These are phyloP conservation scores for Pseudogymnoascus sp. DNA, from an alignment of 2,329 filamentous ascomycete genomes.

Conservation along the genomic window DNA sequence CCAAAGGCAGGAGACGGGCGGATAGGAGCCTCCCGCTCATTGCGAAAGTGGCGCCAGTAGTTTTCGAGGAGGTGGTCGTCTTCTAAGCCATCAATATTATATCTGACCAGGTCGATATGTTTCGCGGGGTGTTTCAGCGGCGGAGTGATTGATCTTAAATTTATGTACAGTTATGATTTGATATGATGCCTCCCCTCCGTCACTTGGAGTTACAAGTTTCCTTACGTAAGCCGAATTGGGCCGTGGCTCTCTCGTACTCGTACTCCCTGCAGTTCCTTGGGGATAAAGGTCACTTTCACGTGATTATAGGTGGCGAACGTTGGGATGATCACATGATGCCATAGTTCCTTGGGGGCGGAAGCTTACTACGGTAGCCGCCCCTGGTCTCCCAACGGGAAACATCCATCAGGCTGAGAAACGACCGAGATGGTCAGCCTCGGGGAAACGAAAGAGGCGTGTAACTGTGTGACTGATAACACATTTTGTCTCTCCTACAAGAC, in stretches of 20 bases:
- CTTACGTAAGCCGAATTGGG: not conserved
- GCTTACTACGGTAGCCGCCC: not conserved
- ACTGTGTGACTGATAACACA: slow-evolving; percentile 7
- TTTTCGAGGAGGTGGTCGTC: slow-evolving; percentile 11
- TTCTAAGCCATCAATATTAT: slow-evolving; percentile 18
- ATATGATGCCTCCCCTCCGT: slow-evolving; percentile 8
- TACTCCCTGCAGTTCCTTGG: not conserved
- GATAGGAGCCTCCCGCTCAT: slow-evolving; percentile 55
- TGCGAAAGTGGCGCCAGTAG: slow-evolving; percentile 16
- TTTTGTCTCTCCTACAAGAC: slow-evolving; percentile 8
- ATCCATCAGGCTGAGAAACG: slow-evolving; percentile 1
- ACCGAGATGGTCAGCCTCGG: not conserved
- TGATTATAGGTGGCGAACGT: not conserved
- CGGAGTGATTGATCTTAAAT: slow-evolving; percentile 12
- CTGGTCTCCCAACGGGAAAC: not conserved
- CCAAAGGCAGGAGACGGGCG: slow-evolving; percentile 60
- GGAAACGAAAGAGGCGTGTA: not conserved
- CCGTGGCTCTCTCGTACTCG: not conserved
- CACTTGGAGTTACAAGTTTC: slow-evolving; percentile 2
- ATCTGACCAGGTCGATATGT: not conserved
- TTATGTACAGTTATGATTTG: slow-evolving; percentile 17
- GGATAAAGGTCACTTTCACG: not conserved
- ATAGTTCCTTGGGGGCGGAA: not conserved
- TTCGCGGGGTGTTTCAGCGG: slow-evolving; percentile 4
- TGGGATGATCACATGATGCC: not conserved